A percentile compares a stretch with the other conserved stretches of the same genome.
Conservation (phyloP, 148 eudicot species). For the Polygonum aviculare region DNA sequence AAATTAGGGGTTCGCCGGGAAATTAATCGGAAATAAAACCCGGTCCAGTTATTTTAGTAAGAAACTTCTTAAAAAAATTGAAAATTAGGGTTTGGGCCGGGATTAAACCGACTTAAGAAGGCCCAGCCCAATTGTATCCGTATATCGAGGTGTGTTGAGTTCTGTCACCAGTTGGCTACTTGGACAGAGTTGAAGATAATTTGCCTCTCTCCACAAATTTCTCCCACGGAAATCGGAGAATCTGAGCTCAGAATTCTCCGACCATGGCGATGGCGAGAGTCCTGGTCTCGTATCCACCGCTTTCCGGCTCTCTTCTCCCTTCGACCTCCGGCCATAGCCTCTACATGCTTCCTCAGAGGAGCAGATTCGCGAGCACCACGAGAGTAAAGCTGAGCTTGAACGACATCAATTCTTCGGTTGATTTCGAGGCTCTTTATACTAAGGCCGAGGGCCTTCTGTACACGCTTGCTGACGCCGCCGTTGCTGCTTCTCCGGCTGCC, state of each 20-base stretch:
- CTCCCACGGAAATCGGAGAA: neutral
- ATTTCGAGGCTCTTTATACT: conserved; percentile 35
- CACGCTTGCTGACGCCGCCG: conserved; percentile 90
- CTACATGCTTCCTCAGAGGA: conserved; percentile 20
- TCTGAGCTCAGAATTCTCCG: conserved; percentile 1
- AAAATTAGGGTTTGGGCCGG: neutral
- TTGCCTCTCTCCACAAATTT: conserved; percentile 3
- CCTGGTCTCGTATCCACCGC: conserved; percentile 69
- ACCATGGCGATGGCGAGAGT: conserved; percentile 99
- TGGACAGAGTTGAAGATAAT: conserved; percentile 1
- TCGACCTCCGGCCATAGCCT: conserved; percentile 32
- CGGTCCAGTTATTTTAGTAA: neutral
- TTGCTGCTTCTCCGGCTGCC: conserved; percentile 43
- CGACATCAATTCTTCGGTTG: conserved; percentile 30
- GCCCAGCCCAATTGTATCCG: neutral
- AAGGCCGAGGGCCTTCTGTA: conserved; percentile 66
- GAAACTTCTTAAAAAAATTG: no score
- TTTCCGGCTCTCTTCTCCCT: conserved; percentile 47
- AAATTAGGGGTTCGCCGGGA: neutral
- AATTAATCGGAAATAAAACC: neutral
- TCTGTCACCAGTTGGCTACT: no score
- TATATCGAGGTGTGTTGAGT: no score
- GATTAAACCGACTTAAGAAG: neutral
- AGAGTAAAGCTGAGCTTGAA: conserved; percentile 55
- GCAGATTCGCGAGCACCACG: conserved; percentile 30